Conservation (phyloP, 805 yeast genomes). For the Yarrowia porcina region DNA sequence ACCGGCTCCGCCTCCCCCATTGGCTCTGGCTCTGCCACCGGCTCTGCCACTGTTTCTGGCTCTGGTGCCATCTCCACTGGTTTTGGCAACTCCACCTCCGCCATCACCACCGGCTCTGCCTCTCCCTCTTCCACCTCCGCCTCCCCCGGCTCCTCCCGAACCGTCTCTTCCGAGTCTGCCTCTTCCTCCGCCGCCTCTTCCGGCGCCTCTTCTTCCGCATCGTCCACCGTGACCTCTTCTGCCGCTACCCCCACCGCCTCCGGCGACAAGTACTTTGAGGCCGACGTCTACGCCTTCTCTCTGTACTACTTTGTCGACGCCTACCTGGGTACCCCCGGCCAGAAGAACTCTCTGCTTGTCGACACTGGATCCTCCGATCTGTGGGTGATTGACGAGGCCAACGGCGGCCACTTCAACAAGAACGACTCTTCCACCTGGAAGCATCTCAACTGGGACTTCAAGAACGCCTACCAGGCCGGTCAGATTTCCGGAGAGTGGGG, state of each 20-base stretch:
- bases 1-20: neutral
- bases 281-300: slow-evolving; percentile 24
- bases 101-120: neutral
- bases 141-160: slow-evolving; percentile 9
- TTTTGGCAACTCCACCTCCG: neutral
- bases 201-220: neutral
- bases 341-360: slow-evolving; percentile 50
- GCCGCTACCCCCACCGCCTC: slow-evolving; percentile 13
- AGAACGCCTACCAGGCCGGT: slow-evolving; percentile 39
- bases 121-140: neutral
- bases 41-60: neutral
- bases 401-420: slow-evolving; percentile 21
- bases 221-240: slow-evolving; percentile 8
- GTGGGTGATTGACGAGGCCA: slow-evolving; percentile 46
- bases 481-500: slow-evolving; percentile 54
- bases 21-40: neutral
- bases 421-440: slow-evolving; percentile 30
- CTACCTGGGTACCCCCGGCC: slow-evolving; percentile 57
- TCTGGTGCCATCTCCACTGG: neutral
- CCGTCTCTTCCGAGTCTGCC: neutral
- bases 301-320: slow-evolving; percentile 30
- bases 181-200: neutral
- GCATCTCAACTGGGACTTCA: slow-evolving; percentile 29
- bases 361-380: slow-evolving; percentile 74
- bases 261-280: slow-evolving; percentile 22